Evolutionary conservation across 129 eudicot genomes (phyloP).

Genomic region (Pulicaria dysenterica): DNA sequence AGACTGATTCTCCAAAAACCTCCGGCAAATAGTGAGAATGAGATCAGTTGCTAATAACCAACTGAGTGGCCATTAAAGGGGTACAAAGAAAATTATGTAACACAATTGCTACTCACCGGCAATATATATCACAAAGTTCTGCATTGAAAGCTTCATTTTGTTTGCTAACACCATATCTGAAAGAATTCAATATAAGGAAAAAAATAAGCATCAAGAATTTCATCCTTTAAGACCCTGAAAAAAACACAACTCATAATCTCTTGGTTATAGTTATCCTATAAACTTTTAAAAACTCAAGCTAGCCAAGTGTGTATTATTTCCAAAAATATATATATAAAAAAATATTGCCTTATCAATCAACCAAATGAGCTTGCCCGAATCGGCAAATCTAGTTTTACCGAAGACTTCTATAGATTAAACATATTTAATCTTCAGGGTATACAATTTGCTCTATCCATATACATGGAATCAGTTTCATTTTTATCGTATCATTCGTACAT

Average conservation of each 20-base stretch:
- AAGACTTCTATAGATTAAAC: neutral
- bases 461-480: neutral
- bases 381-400: conserved; percentile 1
- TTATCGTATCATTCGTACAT: neutral
- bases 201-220: conserved; percentile 12
- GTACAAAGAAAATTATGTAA: neutral
- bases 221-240: neutral
- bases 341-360: neutral
- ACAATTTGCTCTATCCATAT: conserved; percentile 3
- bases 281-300: neutral
- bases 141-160: conserved; percentile 86
- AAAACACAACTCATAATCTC: conserved; percentile 11
- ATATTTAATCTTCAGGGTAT: neutral
- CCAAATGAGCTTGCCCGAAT: neutral
- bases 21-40: neutral
- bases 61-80: neutral
- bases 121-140: conserved; percentile 84
- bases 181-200: conserved; percentile 19
- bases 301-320: neutral
- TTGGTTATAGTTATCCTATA: neutral
- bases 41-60: conserved; percentile 8
- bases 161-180: conserved; percentile 94
- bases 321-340: neutral
- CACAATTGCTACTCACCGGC: conserved; percentile 54
- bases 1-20: too few species aligned